Evolutionary conservation across 2,329 filamentous ascomycete genomes (phyloP), one percentile per base, ranked within the genome.

Genomic region (Dothideomycetes sp.): DNA sequence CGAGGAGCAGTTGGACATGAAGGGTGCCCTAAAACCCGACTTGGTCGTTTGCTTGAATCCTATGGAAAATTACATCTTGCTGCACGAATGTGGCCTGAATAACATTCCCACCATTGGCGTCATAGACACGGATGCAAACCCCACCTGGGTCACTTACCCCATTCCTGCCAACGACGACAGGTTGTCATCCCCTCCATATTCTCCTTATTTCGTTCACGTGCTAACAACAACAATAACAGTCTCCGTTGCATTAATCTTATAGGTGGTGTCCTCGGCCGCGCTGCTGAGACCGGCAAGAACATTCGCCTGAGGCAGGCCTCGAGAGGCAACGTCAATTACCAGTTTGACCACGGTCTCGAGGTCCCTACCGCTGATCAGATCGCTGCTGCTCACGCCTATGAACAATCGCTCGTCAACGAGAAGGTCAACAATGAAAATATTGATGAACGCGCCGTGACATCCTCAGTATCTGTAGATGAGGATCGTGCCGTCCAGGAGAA

Each of bases 121-220:
- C 44, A 82, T 96, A 51, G 91, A 98, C 62, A 96, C 91, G 1
- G 84, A 98, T 61, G 81, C 80, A 2, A 84, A 96, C 62, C 85
- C 91, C 1, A 85, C 85, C 0, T 89, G 84, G 77, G 87, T 96
- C 36, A 96, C 91, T 4, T 98, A 98, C 59, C 84, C 84, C 11
- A 95, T 98, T 51, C 91, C 91, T 2, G 86, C 86, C 36, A 98
- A 98, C 61, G 91, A 98, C 58, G 91, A 98, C 70, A 87, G 81
- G 82, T 85, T 61, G 56, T 70, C 59, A 32, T 20, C 22, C 24
- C 11, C 15, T 4, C 5, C 7, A 24, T 23, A 3, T 33, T 15
- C 19, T 13, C 13, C 16, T 12, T 15, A 18, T 4, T 7, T 13
- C 12, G 7, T 37, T 12, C 17, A 8, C 22, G 25, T 6, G 11